Conservation (phyloP, 345 rosid genomes). For the Populus ilicifolia region DNA sequence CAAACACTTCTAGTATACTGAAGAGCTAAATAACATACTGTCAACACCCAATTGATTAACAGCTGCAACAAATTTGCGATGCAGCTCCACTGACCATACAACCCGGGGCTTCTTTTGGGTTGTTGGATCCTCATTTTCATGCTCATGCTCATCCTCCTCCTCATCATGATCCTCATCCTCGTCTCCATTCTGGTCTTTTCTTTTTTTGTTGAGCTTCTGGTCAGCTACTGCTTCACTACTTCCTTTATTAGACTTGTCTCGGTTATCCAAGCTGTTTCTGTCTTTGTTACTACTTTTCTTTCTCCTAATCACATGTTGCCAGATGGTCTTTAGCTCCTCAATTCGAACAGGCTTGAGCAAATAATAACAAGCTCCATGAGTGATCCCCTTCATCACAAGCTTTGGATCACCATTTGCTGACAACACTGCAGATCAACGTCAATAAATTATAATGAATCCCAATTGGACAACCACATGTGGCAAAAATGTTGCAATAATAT, state of each 20-base stretch:
- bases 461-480: not conserved
- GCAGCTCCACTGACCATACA: constrained; percentile 36
- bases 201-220: constrained; percentile 26
- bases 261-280: constrained; percentile 11
- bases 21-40: constrained; percentile 21
- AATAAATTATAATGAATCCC: not conserved
- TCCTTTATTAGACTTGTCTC: constrained; percentile 18
- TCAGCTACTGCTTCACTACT: constrained; percentile 20
- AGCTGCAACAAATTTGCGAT: constrained; percentile 33
- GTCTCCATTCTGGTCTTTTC: constrained; percentile 34
- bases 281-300: constrained; percentile 26
- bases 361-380: constrained; percentile 38
- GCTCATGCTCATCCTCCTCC: constrained; percentile 16
- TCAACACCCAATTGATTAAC: constrained; percentile 34
- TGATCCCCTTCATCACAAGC: constrained; percentile 39
- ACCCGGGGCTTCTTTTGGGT: constrained; percentile 35
- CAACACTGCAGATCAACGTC: constrained; percentile 21
- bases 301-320: constrained; percentile 36
- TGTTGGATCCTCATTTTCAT: constrained; percentile 28
- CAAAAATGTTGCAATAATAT: not conserved
- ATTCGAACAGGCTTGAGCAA: constrained; percentile 34
- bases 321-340: constrained; percentile 32
- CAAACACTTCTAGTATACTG: not conserved
- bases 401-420: constrained; percentile 35
- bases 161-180: constrained; percentile 33